Conservation (phyloP, 495 filamentous ascomycete species). For the Lentithecium fluviatile region DNA sequence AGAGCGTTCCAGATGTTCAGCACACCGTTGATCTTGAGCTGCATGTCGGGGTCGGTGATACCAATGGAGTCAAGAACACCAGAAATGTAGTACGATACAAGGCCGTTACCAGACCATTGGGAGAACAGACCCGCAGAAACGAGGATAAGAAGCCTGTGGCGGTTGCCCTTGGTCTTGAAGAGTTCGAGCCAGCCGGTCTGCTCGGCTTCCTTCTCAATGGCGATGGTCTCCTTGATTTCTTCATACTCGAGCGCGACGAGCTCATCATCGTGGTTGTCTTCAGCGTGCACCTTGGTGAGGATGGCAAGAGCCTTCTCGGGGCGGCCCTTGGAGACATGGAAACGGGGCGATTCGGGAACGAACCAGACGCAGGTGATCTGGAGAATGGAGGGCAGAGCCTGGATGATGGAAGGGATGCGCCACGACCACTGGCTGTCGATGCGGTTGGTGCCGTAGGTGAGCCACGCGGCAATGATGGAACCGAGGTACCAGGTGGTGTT, state of each 20-base stretch:
- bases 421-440: slow-evolving; percentile 53
- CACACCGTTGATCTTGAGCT: slow-evolving; percentile 54
- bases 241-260: slow-evolving; percentile 37
- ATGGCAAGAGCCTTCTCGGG: slow-evolving; percentile 60
- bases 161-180: slow-evolving; percentile 37
- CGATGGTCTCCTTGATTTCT: slow-evolving; percentile 39
- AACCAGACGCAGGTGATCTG: slow-evolving; percentile 57
- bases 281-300: slow-evolving; percentile 50
- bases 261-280: slow-evolving; percentile 27
- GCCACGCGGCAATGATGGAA: slow-evolving; percentile 52
- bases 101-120: slow-evolving; percentile 45
- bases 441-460: slow-evolving; percentile 53
- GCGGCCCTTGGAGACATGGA: slow-evolving; percentile 59
- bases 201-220: slow-evolving; percentile 38
- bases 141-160: slow-evolving; percentile 41
- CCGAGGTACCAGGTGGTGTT: slow-evolving; percentile 65
- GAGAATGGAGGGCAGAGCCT: slow-evolving; percentile 51
- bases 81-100: slow-evolving; percentile 45
- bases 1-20: slow-evolving; percentile 57
- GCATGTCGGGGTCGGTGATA: slow-evolving; percentile 49
- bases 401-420: slow-evolving; percentile 55
- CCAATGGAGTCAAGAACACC: slow-evolving; percentile 53
- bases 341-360: slow-evolving; percentile 57
- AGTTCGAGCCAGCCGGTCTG: slow-evolving; percentile 33
- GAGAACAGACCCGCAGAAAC: slow-evolving; percentile 42